A percentile compares a stretch with the other conserved stretches of the same genome.
phyloP scores from a whole-genome alignment of 257 asterid species.

The Echites panduratus region DNA sequence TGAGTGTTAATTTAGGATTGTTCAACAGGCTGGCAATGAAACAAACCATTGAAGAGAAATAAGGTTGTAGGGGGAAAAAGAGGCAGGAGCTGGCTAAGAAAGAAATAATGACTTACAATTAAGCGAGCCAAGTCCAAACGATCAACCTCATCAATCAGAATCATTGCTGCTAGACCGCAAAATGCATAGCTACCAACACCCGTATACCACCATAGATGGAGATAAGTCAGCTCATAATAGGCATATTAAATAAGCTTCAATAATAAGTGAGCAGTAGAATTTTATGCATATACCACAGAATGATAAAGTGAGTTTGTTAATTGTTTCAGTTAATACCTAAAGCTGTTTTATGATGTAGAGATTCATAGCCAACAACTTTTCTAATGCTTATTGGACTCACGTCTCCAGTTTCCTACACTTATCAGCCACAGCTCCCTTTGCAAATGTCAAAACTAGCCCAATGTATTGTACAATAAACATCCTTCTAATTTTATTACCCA shows the following conservation, averaged over 20 bases:
- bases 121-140: constrained; percentile 76
- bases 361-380: background rate
- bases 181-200: constrained; percentile 58
- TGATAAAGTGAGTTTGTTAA: too few species aligned
- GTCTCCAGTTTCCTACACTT: background rate
- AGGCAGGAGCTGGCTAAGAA: background rate
- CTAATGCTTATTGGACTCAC: background rate
- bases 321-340: background rate
- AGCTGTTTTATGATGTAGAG: background rate
- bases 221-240: background rate
- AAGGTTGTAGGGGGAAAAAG: background rate
- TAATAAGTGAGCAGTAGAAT: background rate
- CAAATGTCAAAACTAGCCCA: background rate
- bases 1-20: background rate
- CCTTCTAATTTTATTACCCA: background rate
- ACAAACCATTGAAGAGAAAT: background rate
- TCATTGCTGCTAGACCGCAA: constrained; percentile 98
- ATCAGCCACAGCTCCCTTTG: background rate
- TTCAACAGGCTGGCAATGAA: background rate
- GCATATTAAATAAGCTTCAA: background rate
- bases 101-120: constrained; percentile 46
- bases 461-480: background rate
- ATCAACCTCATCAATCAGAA: constrained; percentile 68
- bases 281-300: background rate
- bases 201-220: background rate